Evolutionary conservation across 257 asterid species (phyloP).

Genomic region (Fraxinus quadrangulata): DNA sequence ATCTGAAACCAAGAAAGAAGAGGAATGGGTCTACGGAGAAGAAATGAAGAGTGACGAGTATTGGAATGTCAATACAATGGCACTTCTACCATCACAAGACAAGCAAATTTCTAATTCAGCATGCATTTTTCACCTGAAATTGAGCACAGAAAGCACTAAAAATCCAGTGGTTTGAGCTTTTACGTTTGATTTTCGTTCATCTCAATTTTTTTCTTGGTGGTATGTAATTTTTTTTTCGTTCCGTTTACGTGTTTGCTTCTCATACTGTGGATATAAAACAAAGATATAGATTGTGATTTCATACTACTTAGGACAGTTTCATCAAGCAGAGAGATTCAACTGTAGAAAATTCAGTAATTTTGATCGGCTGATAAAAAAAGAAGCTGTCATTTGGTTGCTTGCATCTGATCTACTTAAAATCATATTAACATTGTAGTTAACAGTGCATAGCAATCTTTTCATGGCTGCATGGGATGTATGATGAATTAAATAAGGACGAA

Average conservation of each 20-base stretch:
- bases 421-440: neutral
- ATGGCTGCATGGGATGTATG: neutral
- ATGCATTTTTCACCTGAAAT: constrained; percentile 49
- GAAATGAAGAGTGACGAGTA: constrained; percentile 56
- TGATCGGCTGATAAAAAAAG: neutral
- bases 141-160: constrained; percentile 38
- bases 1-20: constrained; percentile 38
- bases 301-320: neutral
- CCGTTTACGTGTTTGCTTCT: neutral
- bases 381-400: neutral
- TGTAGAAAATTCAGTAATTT: neutral
- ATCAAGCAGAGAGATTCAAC: neutral
- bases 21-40: constrained; percentile 62
- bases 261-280: neutral
- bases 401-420: neutral
- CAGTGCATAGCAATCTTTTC: neutral
- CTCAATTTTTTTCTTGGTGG: neutral
- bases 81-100: constrained; percentile 28
- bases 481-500: neutral
- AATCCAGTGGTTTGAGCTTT: constrained; percentile 34
- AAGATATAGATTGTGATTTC: neutral
- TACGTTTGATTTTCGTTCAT: neutral
- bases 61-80: constrained; percentile 50
- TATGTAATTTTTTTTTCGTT: neutral
- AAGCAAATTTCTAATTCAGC: constrained; percentile 50